Evolutionary conservation across 2,329 filamentous ascomycete species (phyloP), one percentile per base, ranked within the genome.

Genomic region (Penicillium occitanis): DNA sequence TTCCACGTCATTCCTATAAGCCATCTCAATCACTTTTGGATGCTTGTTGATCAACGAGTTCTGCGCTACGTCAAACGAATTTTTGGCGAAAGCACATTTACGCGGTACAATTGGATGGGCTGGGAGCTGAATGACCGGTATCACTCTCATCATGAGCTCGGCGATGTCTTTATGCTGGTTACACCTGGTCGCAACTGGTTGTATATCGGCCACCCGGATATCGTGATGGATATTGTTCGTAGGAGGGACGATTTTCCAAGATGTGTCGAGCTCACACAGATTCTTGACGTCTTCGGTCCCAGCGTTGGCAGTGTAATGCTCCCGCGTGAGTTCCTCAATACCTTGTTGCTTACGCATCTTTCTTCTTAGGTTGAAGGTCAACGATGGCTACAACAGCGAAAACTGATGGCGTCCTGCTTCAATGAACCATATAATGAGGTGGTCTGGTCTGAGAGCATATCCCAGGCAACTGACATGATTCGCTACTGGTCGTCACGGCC

Each of bases 21-120:
- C 42, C 44, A 62, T 28, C 60, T 62, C 30, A 63, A 63, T 10
- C 19, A 55, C 33, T 63, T 63, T 30, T 63, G 46, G 61, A 63
- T 63, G 61, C 61, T 63, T 30, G 22, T 63, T 30, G 61, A 63
- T 33, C 22, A 25, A 55, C 10, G 13, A 0, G 61, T 63, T 63
- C 33, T 63, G 46, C 30, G 13, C 46, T 53, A 63, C 42, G 61
- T 63, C 19, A 55, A 53, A 19, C 48, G 17, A 40, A 37, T 63
- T 7, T 63, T 63, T 5, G 46, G 61, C 17, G 61, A 63, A 51
- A 63, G 46, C 14, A 42, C 14, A 10, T 63, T 55, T 42, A 63
- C 61, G 61, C 46, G 61, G 19, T 63, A 40, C 19, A 63, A 63
- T 53, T 63, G 61, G 61, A 62, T 62, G 60, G 60, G 60, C 60